Percentiles rank a stretch among this genome's conserved stretches.
Conservation (phyloP, 768 basidiomycete species). For the Erythrobasidium yunnanense region DNA sequence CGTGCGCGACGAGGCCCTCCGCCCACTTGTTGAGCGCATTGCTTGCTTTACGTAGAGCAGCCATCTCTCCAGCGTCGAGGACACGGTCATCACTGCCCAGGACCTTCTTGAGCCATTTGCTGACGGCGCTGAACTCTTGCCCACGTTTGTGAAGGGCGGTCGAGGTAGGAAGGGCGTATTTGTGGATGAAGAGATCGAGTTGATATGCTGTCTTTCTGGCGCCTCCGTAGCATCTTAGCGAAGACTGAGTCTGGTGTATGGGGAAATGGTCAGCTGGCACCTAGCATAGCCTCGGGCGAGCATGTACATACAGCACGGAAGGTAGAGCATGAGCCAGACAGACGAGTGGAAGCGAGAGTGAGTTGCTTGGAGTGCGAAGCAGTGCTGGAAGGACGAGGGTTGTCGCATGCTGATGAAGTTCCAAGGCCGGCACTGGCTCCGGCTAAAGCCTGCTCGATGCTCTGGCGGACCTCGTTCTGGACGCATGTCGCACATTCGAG, state of each 20-base stretch:
- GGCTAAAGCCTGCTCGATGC: conserved; percentile 9
- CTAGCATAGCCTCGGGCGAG: not conserved
- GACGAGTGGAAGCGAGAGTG: conserved; percentile 13
- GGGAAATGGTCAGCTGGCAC: not conserved
- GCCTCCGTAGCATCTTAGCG: conserved; percentile 17
- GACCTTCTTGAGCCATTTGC: conserved; percentile 25
- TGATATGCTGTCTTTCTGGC: conserved; percentile 24
- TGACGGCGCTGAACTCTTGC: conserved; percentile 12
- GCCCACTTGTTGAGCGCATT: conserved; percentile 18
- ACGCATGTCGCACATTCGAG: conserved; percentile 1
- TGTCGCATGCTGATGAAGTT: not conserved
- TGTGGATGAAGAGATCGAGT: conserved; percentile 23
- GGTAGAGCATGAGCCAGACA: conserved; percentile 13
- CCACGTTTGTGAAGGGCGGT: conserved; percentile 26
- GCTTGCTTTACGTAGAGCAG: not conserved
- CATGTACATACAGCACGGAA: conserved; percentile 13
- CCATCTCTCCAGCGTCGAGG: conserved; percentile 16
- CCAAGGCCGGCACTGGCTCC: not conserved
- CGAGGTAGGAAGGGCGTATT: conserved; percentile 22
- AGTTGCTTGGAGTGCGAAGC: conserved; percentile 14
- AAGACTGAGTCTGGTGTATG: conserved; percentile 10
- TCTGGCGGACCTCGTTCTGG: conserved; percentile 12
- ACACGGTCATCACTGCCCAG: conserved; percentile 2
- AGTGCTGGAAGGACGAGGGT: not conserved
- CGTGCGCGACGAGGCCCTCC: not conserved